phyloP scores from a whole-genome alignment of 768 basidiomycete species.

The Pleurotus giganteus region DNA sequence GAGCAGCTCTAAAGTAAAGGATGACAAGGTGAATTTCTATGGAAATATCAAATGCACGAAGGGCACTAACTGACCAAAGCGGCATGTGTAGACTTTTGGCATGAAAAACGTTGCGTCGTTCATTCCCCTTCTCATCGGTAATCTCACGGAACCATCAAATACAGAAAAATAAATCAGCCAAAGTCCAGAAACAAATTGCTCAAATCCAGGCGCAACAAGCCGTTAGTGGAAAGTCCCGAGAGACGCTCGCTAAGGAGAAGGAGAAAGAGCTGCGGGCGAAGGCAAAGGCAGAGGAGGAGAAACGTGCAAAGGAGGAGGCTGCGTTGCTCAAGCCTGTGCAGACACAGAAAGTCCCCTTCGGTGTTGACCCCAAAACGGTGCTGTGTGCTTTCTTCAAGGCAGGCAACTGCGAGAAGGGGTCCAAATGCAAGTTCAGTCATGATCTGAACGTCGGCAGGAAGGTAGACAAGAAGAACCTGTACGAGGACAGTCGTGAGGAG shows the following conservation, averaged over 20 bases:
- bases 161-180: constrained; percentile 93
- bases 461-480: constrained; percentile 93
- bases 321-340: constrained; percentile 80
- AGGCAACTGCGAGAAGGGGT: constrained; percentile 91
- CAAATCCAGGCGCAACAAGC: constrained; percentile 77
- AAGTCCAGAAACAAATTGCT: constrained; percentile 84
- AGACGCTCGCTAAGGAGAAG: constrained; percentile 78
- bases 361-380: constrained; percentile 94
- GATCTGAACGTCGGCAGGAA: constrained; percentile 86
- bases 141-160: constrained; percentile 8
- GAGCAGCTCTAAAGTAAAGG: constrained; percentile 68
- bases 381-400: constrained; percentile 92
- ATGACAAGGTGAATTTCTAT: constrained; percentile 65
- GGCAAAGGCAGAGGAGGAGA: constrained; percentile 76
- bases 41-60: constrained; percentile 13
- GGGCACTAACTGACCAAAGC: constrained; percentile 27
- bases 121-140: constrained; percentile 3
- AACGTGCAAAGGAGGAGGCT: constrained; percentile 81
- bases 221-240: constrained; percentile 76
- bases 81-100: constrained; percentile 68
- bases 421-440: constrained; percentile 97
- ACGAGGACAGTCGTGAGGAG: constrained; percentile 84
- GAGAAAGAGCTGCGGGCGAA: constrained; percentile 78
- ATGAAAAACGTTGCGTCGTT: constrained; percentile 72
- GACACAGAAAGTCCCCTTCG: constrained; percentile 86